Base-by-base conservation (phyloP, 2,329 filamentous ascomycete genomes). In the Diaporthe citri region DNA sequence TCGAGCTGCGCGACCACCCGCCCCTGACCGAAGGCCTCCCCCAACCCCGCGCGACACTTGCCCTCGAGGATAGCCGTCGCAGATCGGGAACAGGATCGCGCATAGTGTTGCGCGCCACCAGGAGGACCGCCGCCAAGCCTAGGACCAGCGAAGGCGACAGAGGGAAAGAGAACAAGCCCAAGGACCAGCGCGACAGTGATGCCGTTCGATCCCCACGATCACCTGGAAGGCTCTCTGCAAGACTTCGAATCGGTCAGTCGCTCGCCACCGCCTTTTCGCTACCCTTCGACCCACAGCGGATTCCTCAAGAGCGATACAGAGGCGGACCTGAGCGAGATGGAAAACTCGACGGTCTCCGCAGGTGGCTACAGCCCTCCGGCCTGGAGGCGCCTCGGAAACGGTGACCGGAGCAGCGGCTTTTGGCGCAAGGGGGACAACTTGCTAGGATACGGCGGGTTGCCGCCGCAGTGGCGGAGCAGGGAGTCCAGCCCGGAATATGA, bases 321-420 rank as follows among this genome's bases (percentile, higher is more conserved):
- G 48, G 71, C 46, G 46, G 71, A 72, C 48, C 71, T 72, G 82
- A 85, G 81, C 82, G 84, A 83, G 78, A 80, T 85, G 82, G 86
- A 86, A 84, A 87, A 84, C 56, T 78, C 75, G 76, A 78, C 82
- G 52, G 78, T 80, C 48, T 91, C 89, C 81, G 86, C 78, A 80
- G 88, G 88, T 86, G 89, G 89, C 77, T 91, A 89, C 85, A 90
- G 88, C 80, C 90, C 90, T 74, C 90, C 90, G 77, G 90, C 90
- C 64, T 91, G 90, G 90, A 86, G 88, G 80, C 88, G 89, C 78
- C 88, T 91, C 83, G 87, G 86, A 85, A 91, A 90, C 86, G 90
- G 89, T 79, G 86, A 87, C 78, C 86, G 87, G 80, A 90, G 87
- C 82, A 89, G 86, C 79, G 89, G 89, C 77, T 91, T 92, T 81